Conservation (phyloP, 371 early-diverging fungal species). For the Lichtheimia ornata region DNA sequence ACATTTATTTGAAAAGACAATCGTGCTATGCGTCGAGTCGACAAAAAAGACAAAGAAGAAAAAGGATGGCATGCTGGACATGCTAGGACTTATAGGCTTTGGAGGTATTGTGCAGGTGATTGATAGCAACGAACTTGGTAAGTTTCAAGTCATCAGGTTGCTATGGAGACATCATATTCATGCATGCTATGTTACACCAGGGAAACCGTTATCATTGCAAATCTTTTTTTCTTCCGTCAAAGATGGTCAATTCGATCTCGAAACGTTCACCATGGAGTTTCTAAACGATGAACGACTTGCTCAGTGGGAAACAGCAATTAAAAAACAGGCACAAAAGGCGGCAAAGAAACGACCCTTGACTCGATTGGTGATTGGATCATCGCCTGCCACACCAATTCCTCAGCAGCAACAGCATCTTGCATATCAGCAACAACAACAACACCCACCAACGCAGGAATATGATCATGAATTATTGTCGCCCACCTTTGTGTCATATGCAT, state of each 20-base stretch:
- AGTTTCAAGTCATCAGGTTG: not conserved
- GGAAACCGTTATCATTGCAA: constrained; percentile 11
- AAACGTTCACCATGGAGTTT: constrained; percentile 85
- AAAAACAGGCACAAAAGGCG: constrained; percentile 40
- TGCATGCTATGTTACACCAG: not conserved
- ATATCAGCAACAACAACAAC: constrained; percentile 4
- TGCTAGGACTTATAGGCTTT: constrained; percentile 60
- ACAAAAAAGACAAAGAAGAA: constrained; percentile 40
- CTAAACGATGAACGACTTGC: constrained; percentile 86
- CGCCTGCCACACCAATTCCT: not conserved
- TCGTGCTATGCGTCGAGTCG: constrained; percentile 74
- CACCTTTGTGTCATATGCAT: constrained; percentile 18
- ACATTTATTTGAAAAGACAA: constrained; percentile 85
- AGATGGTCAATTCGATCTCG: constrained; percentile 55
- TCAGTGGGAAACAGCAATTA: constrained; percentile 79
- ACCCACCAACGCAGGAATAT: not conserved
- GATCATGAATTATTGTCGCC: constrained; percentile 11
- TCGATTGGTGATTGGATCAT: not conserved
- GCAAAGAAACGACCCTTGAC: constrained; percentile 6
- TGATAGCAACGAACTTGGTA: not conserved
- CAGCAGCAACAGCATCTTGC: constrained; percentile 1
- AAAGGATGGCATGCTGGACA: constrained; percentile 47
- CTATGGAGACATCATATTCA: constrained; percentile 32
- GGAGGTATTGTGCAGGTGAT: not conserved
- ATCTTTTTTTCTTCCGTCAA: constrained; percentile 31